Evolutionary conservation across 108 stramenopile genomes (phyloP), one percentile per base, ranked within the genome.

Genomic region (Cyclotella baltica): DNA sequence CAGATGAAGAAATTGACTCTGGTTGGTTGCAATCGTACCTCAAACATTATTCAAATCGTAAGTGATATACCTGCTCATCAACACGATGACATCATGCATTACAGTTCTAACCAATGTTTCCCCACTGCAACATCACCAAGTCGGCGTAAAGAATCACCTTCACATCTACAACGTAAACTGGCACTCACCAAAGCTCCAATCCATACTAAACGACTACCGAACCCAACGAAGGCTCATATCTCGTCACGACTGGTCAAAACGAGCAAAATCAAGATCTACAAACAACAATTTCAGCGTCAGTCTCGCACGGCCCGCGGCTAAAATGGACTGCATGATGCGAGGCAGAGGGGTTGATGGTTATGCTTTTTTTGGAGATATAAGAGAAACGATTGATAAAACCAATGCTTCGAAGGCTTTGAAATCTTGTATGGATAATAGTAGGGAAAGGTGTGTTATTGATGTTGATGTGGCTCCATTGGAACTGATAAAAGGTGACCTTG

Each of bases 131-230:
- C 6, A 48, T n/a, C 19, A 2, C 6, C 19, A 48, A 48, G 15
- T 73, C 15, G 78, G 78, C 52, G 78, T 80, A 4, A 37, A 61
- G 34, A 34, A 52, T n/a, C 78, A 80, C 59, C 57, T 80, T 35
- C 72, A 80, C 51, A 57, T 80, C 18, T 80, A 80, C 72, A 80
- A 80, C 61, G 78, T 80, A 11, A 70, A 80, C 40, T 53, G 72
- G 65, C 78, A 80, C 62, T 67, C 78, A 15, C 66, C 72, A 46
- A 46, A 73, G 19, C 30, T 80, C 16, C 78, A 80, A 61, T 61
- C 38, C 9, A 72, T 58, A 1, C 27, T 80, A 30, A 33, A 72
- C 33, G 58, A 48, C 6, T 80, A 73, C 22, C 57, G 78, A 51
- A 20, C 15, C 4, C 13, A 73, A 22, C 51, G 61, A 30, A 71